phyloP scores from a whole-genome alignment of 1,284 basidiomycete species.

The Trichosporon sp. region DNA sequence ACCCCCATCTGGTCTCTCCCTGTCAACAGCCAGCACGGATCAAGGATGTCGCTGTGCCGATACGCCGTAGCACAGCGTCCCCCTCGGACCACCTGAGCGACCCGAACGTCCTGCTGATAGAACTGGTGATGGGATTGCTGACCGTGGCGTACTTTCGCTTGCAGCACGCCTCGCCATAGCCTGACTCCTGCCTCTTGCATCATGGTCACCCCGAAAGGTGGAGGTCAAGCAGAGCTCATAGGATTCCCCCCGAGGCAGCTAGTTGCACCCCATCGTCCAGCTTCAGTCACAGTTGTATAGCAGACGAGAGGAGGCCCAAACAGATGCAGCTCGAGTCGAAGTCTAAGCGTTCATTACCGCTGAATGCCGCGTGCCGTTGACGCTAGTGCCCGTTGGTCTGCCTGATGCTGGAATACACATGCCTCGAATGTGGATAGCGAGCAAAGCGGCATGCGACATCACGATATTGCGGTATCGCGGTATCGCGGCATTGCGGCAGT shows the following conservation, averaged over 20 bases:
- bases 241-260: too few species aligned
- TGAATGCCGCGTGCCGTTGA: background rate
- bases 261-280: too few species aligned
- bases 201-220: too few species aligned
- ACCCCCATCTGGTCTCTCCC: background rate
- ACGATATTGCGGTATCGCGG: background rate
- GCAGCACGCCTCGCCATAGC: too few species aligned
- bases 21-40: background rate
- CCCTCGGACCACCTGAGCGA: background rate
- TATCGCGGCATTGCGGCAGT: background rate
- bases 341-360: background rate
- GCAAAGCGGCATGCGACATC: background rate
- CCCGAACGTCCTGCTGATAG: slow-evolving; percentile 1
- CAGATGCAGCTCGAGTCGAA: too few species aligned
- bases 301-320: background rate
- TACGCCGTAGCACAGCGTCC: too few species aligned
- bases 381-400: background rate
- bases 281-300: too few species aligned
- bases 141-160: background rate
- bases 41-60: background rate
- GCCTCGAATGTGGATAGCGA: background rate
- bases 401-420: background rate
- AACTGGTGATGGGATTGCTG: background rate
- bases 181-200: too few species aligned
- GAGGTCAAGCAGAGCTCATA: too few species aligned